phyloP scores from a whole-genome alignment of 2,329 filamentous ascomycete species.

The Venturia oleaginea region DNA sequence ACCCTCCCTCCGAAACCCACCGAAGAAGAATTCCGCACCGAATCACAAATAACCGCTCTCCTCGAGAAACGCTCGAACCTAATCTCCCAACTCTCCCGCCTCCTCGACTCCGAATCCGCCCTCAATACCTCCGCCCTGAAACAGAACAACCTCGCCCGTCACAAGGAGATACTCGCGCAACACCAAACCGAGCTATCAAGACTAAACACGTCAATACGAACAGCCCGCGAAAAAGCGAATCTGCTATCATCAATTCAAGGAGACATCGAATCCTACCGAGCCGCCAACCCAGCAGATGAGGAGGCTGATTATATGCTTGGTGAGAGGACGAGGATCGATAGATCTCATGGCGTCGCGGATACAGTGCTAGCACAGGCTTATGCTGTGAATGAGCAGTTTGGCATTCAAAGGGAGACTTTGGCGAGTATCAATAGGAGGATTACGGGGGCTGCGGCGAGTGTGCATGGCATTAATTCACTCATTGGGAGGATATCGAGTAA shows the following conservation, averaged over 20 bases:
- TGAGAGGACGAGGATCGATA: slow-evolving; percentile 76
- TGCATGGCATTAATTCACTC: slow-evolving; percentile 85
- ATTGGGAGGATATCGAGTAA: slow-evolving; percentile 90
- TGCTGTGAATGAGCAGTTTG: slow-evolving; percentile 88
- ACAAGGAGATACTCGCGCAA: slow-evolving; percentile 80
- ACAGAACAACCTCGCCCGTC: slow-evolving; percentile 86
- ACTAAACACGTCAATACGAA: slow-evolving; percentile 61
- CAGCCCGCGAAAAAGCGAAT: slow-evolving; percentile 79
- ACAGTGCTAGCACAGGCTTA: slow-evolving; percentile 91
- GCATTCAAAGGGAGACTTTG: slow-evolving; percentile 76
- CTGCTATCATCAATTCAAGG: slow-evolving; percentile 82
- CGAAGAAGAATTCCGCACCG: slow-evolving; percentile 72
- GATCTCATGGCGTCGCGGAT: slow-evolving; percentile 82
- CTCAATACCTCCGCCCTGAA: slow-evolving; percentile 89
- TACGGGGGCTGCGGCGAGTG: slow-evolving; percentile 76
- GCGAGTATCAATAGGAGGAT: slow-evolving; percentile 86
- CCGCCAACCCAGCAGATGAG: slow-evolving; percentile 62
- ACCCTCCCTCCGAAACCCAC: slow-evolving; percentile 76
- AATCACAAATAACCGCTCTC: slow-evolving; percentile 74
- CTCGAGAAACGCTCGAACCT: slow-evolving; percentile 81
- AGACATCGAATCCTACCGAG: slow-evolving; percentile 82
- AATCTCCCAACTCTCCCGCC: slow-evolving; percentile 71
- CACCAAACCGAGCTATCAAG: slow-evolving; percentile 76
- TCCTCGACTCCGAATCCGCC: slow-evolving; percentile 85
- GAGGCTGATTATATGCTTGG: slow-evolving; percentile 97